phyloP scores from a whole-genome alignment of 495 filamentous ascomycete genomes.

The Thermochaetoides thermophila region DNA sequence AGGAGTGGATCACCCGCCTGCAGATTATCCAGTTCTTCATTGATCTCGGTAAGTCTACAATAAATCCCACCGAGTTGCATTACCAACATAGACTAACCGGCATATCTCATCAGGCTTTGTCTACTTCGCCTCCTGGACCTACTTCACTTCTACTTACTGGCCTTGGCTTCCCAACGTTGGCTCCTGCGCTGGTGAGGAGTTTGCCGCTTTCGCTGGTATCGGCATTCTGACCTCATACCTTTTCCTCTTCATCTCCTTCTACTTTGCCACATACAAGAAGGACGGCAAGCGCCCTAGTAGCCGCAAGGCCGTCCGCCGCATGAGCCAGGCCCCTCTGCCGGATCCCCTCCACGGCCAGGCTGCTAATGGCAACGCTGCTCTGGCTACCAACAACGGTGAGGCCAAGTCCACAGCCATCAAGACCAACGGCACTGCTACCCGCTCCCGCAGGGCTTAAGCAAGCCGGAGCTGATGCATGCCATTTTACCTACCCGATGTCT shows the following conservation, averaged over 20 bases:
- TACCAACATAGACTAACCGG: conserved; percentile 8
- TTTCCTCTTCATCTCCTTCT: conserved; percentile 97
- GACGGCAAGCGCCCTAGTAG: conserved; percentile 45
- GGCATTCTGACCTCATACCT: conserved; percentile 87
- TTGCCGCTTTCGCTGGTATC: conserved; percentile 87
- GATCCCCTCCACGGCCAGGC: conserved; percentile 27
- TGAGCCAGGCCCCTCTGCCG: conserved; percentile 39
- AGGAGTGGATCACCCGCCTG: conserved; percentile 77
- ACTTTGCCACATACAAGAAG: conserved; percentile 94
- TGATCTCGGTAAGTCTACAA: conserved; percentile 48
- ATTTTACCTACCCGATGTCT: background rate
- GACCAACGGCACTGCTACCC: conserved; percentile 34
- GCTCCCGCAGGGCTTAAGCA: conserved; percentile 44
- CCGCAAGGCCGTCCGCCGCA: conserved; percentile 40
- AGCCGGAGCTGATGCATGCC: conserved; percentile 1
- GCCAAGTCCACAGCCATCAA: conserved; percentile 32
- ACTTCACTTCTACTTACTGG: conserved; percentile 90
- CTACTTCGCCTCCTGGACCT: conserved; percentile 91
- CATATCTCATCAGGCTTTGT: conserved; percentile 50
- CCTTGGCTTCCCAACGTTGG: conserved; percentile 66
- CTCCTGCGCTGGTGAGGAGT: conserved; percentile 90
- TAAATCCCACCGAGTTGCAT: background rate
- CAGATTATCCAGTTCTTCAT: conserved; percentile 75
- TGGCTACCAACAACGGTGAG: conserved; percentile 15
- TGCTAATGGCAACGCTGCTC: conserved; percentile 5